Conservation (phyloP, 2,329 filamentous ascomycete genomes). For the Botrytis tulipae region DNA sequence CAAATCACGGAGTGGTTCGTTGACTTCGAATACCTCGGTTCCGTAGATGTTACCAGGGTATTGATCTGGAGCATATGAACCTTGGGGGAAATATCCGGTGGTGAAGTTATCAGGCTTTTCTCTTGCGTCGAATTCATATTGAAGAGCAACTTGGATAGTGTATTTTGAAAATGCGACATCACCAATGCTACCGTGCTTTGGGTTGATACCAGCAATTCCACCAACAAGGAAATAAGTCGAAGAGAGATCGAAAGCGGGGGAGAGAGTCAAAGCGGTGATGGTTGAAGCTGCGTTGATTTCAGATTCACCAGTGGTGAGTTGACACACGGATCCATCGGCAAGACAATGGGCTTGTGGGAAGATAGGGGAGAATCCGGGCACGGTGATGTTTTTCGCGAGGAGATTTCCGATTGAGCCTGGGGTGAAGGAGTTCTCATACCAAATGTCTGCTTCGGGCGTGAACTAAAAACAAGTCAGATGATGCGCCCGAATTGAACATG, state of each 20-base stretch:
- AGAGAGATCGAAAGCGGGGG: conserved; percentile 60
- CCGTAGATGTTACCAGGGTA: conserved; percentile 62
- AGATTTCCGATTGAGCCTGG: conserved; percentile 53
- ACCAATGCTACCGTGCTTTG: conserved; percentile 62
- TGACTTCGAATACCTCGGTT: conserved; percentile 69
- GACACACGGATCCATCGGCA: conserved; percentile 59
- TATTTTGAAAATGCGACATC: conserved; percentile 67
- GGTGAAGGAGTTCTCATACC: conserved; percentile 53
- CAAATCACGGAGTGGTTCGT: conserved; percentile 53
- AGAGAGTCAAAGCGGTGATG: conserved; percentile 62
- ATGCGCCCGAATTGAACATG: background rate
- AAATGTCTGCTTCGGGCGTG: conserved; percentile 58
- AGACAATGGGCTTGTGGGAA: conserved; percentile 67
- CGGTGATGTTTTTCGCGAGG: conserved; percentile 53
- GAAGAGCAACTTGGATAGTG: conserved; percentile 70
- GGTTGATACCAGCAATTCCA: conserved; percentile 74
- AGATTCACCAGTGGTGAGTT: conserved; percentile 64
- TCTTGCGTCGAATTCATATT: conserved; percentile 72
- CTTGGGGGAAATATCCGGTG: conserved; percentile 68
- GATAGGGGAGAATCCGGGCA: conserved; percentile 63
- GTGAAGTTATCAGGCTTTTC: conserved; percentile 64
- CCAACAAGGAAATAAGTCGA: conserved; percentile 69
- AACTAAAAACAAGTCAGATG: conserved; percentile 47
- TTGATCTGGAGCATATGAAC: conserved; percentile 51
- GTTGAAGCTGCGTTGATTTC: conserved; percentile 75